Evolutionary conservation across 257 asterid genomes (phyloP), one percentile per base, ranked within the genome.

Genomic region (Ballota nigra): DNA sequence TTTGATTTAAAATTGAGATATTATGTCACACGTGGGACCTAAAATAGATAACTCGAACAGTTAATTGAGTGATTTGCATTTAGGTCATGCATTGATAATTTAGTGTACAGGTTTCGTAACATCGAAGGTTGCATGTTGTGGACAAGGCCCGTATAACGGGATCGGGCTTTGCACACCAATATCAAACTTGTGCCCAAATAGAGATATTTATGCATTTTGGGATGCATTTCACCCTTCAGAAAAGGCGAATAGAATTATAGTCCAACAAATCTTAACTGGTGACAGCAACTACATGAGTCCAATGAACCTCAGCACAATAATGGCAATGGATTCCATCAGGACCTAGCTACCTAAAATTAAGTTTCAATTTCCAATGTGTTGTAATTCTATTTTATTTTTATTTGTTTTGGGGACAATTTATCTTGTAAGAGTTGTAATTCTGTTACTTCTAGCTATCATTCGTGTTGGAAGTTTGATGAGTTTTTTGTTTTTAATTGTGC

Each of bases 111-210:
- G 97, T 13, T 91, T 91, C 68, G 76, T 81, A 8, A 85, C 97
- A n/a, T 85, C 94, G 29, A 87, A 88, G 74, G 34, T 88, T 45
- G 97, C 96, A 6, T 91, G 97, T 8, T 91, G 96, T 60, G 97
- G 97, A 13, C 96, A 91, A 80, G 97, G 97, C 18, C 92, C 86
- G 26, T 91, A 82, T 79, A 91, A 91, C 18, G 97, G 96, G 4
- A 7, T 91, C 4, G 97, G 97, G 22, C 85, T 91, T 0, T 88
- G 97, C 82, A 91, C 97, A 8, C 69, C 68, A 4, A 0, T 85
- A 2, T 91, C 97, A 11, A 91, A 88, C 75, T 31, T 91, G 77
- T 91, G 96, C 56, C 92, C 97, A n/a, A 79, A 91, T 68, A 80
- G 96, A 79, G 88, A 91, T 41, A 4, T 84, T 13, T 87, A 77